phyloP scores from a whole-genome alignment of 129 eudicot species.

The Centaurea solstitialis region DNA sequence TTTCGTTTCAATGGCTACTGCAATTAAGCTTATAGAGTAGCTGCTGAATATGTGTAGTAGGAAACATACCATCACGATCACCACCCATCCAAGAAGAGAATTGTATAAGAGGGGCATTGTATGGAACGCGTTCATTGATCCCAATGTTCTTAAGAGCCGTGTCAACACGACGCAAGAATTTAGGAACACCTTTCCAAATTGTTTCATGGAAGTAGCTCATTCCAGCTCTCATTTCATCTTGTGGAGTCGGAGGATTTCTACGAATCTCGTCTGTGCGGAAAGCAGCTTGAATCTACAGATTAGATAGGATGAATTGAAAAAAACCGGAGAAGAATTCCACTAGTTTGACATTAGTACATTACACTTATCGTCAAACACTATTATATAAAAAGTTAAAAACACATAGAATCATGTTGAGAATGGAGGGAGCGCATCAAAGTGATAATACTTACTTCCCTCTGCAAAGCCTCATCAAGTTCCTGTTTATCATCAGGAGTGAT shows the following conservation, averaged over 20 bases:
- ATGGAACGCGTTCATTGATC: constrained; percentile 94
- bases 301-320: not conserved
- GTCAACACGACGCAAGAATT: constrained; percentile 89
- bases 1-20: not conserved
- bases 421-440: not conserved
- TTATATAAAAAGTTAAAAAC: not conserved
- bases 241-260: constrained; percentile 88
- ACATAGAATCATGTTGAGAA: not conserved
- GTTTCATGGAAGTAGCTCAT: constrained; percentile 99
- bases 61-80: constrained; percentile 89
- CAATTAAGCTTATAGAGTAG: not conserved
- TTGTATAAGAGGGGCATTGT: constrained; percentile 94
- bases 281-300: constrained; percentile 92
- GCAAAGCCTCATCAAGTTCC: constrained; percentile 88
- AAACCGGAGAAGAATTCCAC: not conserved
- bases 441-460: constrained; percentile 66
- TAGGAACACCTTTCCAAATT: constrained; percentile 97
- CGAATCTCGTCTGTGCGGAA: constrained; percentile 97
- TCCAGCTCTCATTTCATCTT: constrained; percentile 99
- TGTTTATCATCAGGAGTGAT: constrained; percentile 84
- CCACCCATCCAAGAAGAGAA: constrained; percentile 99
- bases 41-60: not conserved
- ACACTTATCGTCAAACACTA: not conserved
- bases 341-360: constrained; percentile 14
- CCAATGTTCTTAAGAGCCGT: constrained; percentile 97